phyloP scores from a whole-genome alignment of 1,284 basidiomycete species.

The Pyrrhoderma noxium region DNA sequence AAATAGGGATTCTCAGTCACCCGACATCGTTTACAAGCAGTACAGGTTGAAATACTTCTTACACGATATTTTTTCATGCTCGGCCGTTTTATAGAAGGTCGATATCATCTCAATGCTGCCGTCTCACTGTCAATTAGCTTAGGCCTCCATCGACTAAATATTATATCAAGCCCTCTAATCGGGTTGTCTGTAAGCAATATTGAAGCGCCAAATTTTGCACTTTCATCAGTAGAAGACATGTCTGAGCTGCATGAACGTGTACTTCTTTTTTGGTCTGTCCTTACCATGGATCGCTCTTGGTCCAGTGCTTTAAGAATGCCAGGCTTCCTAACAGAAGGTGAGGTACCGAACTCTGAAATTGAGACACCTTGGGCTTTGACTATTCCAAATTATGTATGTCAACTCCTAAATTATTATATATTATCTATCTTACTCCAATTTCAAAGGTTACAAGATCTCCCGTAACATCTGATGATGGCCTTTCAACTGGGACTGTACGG shows the following conservation, averaged over 20 bases:
- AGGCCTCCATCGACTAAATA: constrained; percentile 11
- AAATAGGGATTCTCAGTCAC: not conserved
- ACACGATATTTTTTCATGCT: constrained; percentile 14
- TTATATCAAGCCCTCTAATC: not conserved
- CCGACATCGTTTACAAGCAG: constrained; percentile 7
- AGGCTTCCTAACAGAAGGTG: constrained; percentile 8
- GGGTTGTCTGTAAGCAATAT: not conserved
- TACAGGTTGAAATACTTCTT: constrained; percentile 17
- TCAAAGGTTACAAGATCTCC: constrained; percentile 1
- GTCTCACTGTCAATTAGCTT: constrained; percentile 6
- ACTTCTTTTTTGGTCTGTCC: constrained; percentile 13
- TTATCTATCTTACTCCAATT: not conserved
- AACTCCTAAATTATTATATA: not conserved
- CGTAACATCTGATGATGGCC: not conserved
- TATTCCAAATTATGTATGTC: constrained; percentile 5
- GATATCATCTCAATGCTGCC: constrained; percentile 14
- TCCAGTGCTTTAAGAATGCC: constrained; percentile 13
- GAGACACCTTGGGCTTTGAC: constrained; percentile 5
- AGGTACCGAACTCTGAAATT: constrained; percentile 12
- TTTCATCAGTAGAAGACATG: constrained; percentile 2
- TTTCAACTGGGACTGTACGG: not conserved
- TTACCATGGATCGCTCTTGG: constrained; percentile 13
- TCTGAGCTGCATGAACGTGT: constrained; percentile 12
- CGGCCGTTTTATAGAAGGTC: constrained; percentile 14
- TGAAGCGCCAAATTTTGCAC: not conserved